Base-by-base conservation (phyloP, 176 grass and related monocot genomes). In the Otatea glauca region DNA sequence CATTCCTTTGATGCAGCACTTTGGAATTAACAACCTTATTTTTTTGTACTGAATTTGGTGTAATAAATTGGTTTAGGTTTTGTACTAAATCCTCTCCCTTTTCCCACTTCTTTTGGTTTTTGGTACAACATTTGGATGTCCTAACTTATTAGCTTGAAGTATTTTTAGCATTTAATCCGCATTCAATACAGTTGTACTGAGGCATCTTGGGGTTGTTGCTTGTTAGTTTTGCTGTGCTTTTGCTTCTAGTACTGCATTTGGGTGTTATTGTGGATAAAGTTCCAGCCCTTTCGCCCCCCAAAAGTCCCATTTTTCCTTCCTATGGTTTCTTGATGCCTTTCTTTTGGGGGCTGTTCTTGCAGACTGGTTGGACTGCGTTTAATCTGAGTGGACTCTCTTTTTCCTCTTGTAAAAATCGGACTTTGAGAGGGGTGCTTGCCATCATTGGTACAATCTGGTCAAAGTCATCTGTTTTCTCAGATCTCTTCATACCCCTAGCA, bases 381-480 rank as follows among this genome's bases (percentile, higher is more conserved):
- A 14, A 54, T 18, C 9, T 5, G 70, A 65, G 23, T 43, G 34
- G 18, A 37, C 38, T 63, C 2, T 69, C 43, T 72, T 47, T 88
- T 70, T 43, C 13, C 54, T 69, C 65, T 25, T 39, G 1, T 67
- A 59, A 63, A 61, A 15, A 45, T 49, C 13, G 12, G 41, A 55
- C 60, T 79, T 44, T 18, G 66, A 43, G 45, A 5, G 58, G 45
- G 14, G 18, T 59, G 50, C n/a, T 68, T 35, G 20, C 47, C 75
- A 32, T 54, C 45, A 66, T 86, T 51, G 13, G 47, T 77, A 51
- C 60, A 60, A 7, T 44, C 47, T 72, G 59, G 74, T 84, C 67
- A 65, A 79, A 56, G 37, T 38, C 50, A 29, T 80, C 32, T 78
- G 7, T 78, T 79, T 65, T 77, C 79, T 83, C 56, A 86, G 78